Conservation (phyloP, 441 rosid genomes). For the Dalechampia spathulata region DNA sequence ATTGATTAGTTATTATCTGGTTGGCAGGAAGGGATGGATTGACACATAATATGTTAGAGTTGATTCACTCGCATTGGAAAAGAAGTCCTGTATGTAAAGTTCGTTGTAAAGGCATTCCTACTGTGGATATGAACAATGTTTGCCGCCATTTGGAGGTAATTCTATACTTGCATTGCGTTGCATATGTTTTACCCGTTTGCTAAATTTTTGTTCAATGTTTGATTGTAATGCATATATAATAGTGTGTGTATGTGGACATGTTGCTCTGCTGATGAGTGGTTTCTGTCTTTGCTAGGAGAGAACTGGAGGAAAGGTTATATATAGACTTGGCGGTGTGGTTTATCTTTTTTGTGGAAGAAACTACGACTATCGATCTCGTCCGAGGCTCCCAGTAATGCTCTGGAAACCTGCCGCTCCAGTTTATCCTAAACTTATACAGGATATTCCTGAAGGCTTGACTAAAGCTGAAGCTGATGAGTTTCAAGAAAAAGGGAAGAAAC, state of each 20-base stretch:
- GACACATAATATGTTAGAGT: conserved; percentile 92
- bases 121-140: conserved; percentile 83
- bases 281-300: conserved; percentile 45
- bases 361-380: conserved; percentile 70
- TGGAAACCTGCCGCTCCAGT: conserved; percentile 99
- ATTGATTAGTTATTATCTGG: too few relatives aligned
- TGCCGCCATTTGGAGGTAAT: conserved; percentile 79
- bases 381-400: conserved; percentile 72
- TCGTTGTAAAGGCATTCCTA: conserved; percentile 83
- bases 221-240: too few relatives aligned
- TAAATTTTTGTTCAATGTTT: too few relatives aligned
- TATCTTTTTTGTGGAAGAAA: conserved; percentile 85
- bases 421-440: conserved; percentile 87
- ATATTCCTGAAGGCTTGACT: conserved; percentile 78
- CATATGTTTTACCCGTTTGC: too few relatives aligned
- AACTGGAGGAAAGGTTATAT: conserved; percentile 74
- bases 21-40: conserved; percentile 94
- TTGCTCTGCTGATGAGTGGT: not conserved
- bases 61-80: conserved; percentile 84
- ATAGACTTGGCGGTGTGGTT: conserved; percentile 68
- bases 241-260: too few relatives aligned
- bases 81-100: conserved; percentile 70
- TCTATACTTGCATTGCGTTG: conserved; percentile 22
- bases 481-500: conserved; percentile 60
- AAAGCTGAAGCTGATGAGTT: conserved; percentile 60